Conservation (phyloP, 768 basidiomycete species). For the Exsudoporus frostii region DNA sequence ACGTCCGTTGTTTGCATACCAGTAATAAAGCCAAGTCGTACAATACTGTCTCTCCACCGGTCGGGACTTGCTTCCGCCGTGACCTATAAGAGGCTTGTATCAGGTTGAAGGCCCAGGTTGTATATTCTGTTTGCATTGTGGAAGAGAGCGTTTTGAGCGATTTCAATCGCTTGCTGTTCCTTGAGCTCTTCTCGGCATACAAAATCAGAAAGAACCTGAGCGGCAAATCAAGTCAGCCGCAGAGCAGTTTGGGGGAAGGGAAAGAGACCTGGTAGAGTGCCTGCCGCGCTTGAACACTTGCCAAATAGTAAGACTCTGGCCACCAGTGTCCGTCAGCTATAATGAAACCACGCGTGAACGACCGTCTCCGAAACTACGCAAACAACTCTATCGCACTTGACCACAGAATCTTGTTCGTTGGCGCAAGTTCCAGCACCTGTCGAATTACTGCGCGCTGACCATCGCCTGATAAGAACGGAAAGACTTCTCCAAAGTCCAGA, state of each 20-base stretch:
- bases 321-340: constrained; percentile 42
- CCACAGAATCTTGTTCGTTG: constrained; percentile 80
- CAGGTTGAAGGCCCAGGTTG: constrained; percentile 45
- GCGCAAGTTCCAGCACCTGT: constrained; percentile 66
- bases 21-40: neutral
- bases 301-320: constrained; percentile 76
- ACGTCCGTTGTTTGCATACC: neutral
- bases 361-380: neutral
- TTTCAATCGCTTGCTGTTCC: constrained; percentile 49
- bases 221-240: constrained; percentile 54
- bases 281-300: constrained; percentile 58
- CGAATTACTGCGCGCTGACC: constrained; percentile 60
- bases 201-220: constrained; percentile 54
- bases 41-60: neutral
- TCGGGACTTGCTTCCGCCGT: neutral
- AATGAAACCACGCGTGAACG: neutral
- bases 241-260: neutral
- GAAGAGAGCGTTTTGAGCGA: constrained; percentile 59
- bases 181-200: constrained; percentile 49
- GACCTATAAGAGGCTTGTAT: constrained; percentile 10
- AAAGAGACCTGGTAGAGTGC: constrained; percentile 53
- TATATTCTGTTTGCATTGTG: constrained; percentile 67
- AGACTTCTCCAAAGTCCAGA: constrained; percentile 79
- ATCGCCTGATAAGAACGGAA: constrained; percentile 59
- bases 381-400: constrained; percentile 50